These are phyloP conservation scores for Calonectria pseudoturangicola DNA, from an alignment of 2,329 filamentous ascomycete species.

Conservation along the genomic window DNA sequence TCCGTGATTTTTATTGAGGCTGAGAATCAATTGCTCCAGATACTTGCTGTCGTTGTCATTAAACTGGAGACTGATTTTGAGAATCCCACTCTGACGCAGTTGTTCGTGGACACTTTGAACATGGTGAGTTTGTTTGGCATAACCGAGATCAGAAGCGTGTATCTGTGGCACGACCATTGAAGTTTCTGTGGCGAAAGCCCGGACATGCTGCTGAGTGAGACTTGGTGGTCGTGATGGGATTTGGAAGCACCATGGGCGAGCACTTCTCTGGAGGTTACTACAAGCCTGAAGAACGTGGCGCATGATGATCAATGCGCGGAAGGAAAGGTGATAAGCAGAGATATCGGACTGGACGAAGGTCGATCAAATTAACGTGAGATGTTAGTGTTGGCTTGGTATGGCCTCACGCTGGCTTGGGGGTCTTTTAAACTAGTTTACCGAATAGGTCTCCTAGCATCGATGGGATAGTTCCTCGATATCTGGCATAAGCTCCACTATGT, in stretches of 20 bases:
- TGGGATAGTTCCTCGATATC: background rate
- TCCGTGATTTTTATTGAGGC: constrained; percentile 57
- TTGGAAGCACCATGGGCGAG: background rate
- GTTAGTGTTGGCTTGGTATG: background rate
- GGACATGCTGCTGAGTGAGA: background rate
- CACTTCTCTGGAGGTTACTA: background rate
- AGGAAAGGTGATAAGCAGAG: background rate
- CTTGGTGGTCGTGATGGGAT: background rate
- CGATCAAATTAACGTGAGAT: background rate
- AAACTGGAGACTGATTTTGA: constrained; percentile 61
- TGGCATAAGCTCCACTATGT: background rate
- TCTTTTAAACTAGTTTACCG: background rate
- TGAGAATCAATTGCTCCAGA: constrained; percentile 57
- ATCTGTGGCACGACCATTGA: constrained; percentile 37
- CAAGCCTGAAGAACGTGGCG: background rate
- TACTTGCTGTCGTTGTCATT: constrained; percentile 59
- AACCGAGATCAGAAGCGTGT: constrained; percentile 40
- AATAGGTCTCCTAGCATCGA: background rate
- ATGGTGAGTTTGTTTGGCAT: constrained; percentile 44
- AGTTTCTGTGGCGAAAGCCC: constrained; percentile 29
- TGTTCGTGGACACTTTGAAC: constrained; percentile 43
- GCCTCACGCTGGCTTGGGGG: background rate
- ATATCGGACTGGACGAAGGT: background rate
- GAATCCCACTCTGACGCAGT: constrained; percentile 54
- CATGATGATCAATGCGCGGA: constrained; percentile 8